Conservation (phyloP, 129 eudicot species). For the Sambucus nigra region DNA sequence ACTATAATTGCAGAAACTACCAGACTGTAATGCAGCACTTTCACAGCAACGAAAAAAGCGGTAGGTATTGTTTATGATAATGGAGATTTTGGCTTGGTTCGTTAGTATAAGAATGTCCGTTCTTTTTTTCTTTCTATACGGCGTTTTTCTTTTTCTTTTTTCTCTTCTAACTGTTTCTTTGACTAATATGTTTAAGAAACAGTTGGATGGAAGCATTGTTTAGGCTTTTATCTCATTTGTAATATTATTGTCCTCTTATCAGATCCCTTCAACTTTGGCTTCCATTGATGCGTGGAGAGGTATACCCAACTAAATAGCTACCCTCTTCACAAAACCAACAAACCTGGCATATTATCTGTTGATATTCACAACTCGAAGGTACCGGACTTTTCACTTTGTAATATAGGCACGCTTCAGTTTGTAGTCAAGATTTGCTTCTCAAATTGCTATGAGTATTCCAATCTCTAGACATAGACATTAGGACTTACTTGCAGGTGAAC, state of each 20-base stretch:
- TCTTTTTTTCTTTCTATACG: too few species aligned
- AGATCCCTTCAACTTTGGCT: slow-evolving; percentile 83
- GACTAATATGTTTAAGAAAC: neutral
- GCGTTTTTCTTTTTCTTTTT: neutral
- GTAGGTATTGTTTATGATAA: slow-evolving; percentile 39
- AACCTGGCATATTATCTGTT: slow-evolving; percentile 80
- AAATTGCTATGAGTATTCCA: too few species aligned
- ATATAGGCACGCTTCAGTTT: too few species aligned
- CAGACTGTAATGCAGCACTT: slow-evolving; percentile 82
- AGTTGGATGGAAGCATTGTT: neutral
- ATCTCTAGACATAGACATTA: too few species aligned
- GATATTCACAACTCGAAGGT: slow-evolving; percentile 86
- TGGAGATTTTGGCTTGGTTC: neutral
- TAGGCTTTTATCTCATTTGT: too few species aligned
- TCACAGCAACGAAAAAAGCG: slow-evolving; percentile 92
- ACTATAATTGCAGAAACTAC: slow-evolving; percentile 59
- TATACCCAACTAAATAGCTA: slow-evolving; percentile 79
- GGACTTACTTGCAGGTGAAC: too few species aligned
- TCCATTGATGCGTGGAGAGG: slow-evolving; percentile 68
- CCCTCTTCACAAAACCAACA: slow-evolving; percentile 90
- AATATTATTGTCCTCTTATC: slow-evolving; percentile 3
- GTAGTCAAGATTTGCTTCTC: too few species aligned
- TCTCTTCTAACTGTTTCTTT: too few species aligned
- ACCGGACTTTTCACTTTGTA: slow-evolving; percentile 1
- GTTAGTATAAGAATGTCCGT: neutral